These are phyloP conservation scores for Zasmidium angulare DNA, from an alignment of 2,329 filamentous ascomycete genomes.

Conservation along the genomic window DNA sequence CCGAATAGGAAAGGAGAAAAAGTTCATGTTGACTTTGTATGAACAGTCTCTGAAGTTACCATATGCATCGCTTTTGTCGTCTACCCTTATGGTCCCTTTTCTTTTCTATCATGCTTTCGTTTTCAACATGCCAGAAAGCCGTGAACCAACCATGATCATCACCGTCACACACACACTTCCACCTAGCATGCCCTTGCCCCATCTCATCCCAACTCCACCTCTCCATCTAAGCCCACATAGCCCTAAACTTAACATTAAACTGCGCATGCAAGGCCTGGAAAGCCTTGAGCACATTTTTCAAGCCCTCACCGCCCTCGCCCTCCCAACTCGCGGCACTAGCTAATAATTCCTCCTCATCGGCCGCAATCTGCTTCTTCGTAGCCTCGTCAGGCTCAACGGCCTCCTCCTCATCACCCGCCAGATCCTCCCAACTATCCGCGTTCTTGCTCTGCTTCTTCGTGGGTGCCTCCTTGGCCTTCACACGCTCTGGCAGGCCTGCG, in stretches of 20 bases:
- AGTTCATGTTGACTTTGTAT: no score
- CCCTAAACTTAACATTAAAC: slow-evolving; percentile 65
- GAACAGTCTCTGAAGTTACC: no score
- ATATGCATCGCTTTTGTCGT: no score
- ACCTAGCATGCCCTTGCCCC: no score
- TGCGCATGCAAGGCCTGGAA: slow-evolving; percentile 59
- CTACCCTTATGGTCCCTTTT: no score
- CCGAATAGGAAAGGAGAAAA: no score
- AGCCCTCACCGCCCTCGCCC: slow-evolving; percentile 44
- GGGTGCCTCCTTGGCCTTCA: slow-evolving; percentile 21
- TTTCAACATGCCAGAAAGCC: no score
- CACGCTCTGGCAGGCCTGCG: slow-evolving; percentile 30
- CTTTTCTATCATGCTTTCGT: no score
- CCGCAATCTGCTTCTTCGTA: slow-evolving; percentile 25
- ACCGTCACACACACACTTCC: no score
- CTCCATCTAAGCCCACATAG: slow-evolving; percentile 55
- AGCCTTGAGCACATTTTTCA: slow-evolving; percentile 59
- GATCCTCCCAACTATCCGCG: slow-evolving; percentile 44
- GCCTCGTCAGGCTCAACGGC: slow-evolving; percentile 23
- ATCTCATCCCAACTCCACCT: no score
- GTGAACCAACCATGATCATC: no score
- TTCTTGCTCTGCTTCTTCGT: slow-evolving; percentile 42
- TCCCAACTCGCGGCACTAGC: slow-evolving; percentile 36
- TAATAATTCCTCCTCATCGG: slow-evolving; percentile 25
- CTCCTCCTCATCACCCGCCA: slow-evolving; percentile 40